Percentiles rank a stretch among this genome's conserved stretches.
These are phyloP conservation scores for Pleoardoris graminearum DNA, from an alignment of 2,329 filamentous ascomycete genomes.

Conservation along the genomic window DNA sequence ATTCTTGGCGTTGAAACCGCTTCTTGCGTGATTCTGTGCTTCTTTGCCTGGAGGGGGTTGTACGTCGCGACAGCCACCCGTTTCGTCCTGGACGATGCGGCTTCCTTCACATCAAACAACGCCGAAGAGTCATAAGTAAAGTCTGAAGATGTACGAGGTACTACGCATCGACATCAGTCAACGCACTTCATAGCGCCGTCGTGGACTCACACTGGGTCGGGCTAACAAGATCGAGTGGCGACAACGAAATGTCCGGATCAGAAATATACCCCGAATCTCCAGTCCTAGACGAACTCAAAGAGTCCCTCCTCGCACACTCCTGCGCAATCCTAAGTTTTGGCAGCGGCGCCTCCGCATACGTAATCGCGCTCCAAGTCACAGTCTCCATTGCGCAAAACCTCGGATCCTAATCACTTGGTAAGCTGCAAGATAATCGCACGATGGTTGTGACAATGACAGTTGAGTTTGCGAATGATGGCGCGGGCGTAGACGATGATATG, in stretches of 20 bases:
- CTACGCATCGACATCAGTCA: conserved; percentile 11
- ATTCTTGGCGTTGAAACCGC: background rate
- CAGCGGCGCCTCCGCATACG: conserved; percentile 15
- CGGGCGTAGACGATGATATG: conserved; percentile 3
- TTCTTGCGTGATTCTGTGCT: conserved; percentile 7
- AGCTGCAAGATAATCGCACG: background rate
- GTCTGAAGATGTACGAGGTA: conserved; percentile 6
- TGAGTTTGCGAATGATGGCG: background rate
- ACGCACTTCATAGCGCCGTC: background rate
- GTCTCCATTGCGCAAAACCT: conserved; percentile 14
- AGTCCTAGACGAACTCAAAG: conserved; percentile 31
- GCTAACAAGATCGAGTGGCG: conserved; percentile 25
- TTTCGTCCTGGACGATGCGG: conserved; percentile 1
- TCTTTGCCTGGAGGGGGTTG: conserved; percentile 14
- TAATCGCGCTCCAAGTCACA: conserved; percentile 3
- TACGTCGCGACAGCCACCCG: background rate
- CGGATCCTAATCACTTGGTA: background rate
- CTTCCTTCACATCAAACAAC: conserved; percentile 11
- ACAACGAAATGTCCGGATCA: conserved; percentile 31
- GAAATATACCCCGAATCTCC: conserved; percentile 39
- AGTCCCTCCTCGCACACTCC: conserved; percentile 26
- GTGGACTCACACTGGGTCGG: conserved; percentile 20
- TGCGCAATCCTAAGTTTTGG: conserved; percentile 24
- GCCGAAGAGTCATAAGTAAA: conserved; percentile 12
- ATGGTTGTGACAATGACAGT: background rate